Percentiles rank a stretch among this genome's conserved stretches.
phyloP scores from a whole-genome alignment of 495 filamentous ascomycete genomes.

The Penicillium manginii region DNA sequence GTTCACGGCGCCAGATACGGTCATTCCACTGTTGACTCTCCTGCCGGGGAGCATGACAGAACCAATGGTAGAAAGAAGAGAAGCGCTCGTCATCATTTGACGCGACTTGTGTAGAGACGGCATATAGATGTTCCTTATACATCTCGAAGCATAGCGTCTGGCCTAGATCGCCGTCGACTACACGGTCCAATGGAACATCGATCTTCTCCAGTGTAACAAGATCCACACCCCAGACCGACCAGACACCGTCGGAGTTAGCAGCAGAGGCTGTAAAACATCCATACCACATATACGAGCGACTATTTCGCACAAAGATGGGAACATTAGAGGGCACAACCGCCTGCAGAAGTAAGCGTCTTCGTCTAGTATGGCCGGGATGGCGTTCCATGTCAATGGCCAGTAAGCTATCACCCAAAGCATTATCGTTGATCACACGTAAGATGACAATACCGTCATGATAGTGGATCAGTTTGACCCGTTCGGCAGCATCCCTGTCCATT shows the following conservation, averaged over 20 bases:
- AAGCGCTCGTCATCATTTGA: conserved; percentile 67
- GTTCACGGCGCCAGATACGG: conserved; percentile 66
- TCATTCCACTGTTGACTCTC: conserved; percentile 24
- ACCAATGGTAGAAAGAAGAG: conserved; percentile 72
- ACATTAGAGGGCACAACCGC: conserved; percentile 14
- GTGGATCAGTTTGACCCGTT: conserved; percentile 61
- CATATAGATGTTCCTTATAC: conserved; percentile 69
- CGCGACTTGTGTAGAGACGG: conserved; percentile 66
- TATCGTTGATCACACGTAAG: conserved; percentile 45
- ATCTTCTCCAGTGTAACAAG: conserved; percentile 36
- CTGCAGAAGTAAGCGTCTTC: conserved; percentile 42
- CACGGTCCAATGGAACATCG: conserved; percentile 14
- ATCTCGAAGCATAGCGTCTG: conserved; percentile 75
- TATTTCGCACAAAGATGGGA: conserved; percentile 66
- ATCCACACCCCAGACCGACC: conserved; percentile 62
- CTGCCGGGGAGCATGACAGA: conserved; percentile 56
- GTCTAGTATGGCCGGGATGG: conserved; percentile 21
- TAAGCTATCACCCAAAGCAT: conserved; percentile 51
- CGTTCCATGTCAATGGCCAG: conserved; percentile 59
- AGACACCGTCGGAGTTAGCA: conserved; percentile 36
- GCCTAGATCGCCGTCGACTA: conserved; percentile 56
- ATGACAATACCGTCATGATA: conserved; percentile 65
- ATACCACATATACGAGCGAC: conserved; percentile 65
- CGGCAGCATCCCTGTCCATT: conserved; percentile 33
- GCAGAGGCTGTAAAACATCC: conserved; percentile 46